phyloP scores from a whole-genome alignment of 108 stramenopile genomes.

The Stephanodiscus triporus region DNA sequence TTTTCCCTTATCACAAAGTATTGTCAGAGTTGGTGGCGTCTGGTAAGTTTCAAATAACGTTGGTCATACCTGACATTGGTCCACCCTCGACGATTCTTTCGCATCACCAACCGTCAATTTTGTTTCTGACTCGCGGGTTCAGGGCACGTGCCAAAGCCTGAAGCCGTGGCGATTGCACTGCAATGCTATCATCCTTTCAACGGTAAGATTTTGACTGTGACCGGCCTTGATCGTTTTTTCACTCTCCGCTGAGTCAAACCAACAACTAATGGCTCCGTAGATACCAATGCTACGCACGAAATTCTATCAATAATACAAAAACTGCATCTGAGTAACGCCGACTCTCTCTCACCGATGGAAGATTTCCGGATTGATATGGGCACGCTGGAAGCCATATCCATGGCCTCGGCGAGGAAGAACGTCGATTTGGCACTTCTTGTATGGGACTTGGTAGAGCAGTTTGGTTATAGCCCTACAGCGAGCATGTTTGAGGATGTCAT shows the following conservation, averaged over 20 bases:
- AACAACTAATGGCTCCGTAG: conserved; percentile 2
- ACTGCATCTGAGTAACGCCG: conserved; percentile 6
- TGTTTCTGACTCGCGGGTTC: not conserved
- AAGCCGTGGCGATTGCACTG: conserved; percentile 19
- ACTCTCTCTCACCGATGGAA: conserved; percentile 1
- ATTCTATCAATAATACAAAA: conserved; percentile 29
- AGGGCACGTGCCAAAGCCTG: conserved; percentile 41
- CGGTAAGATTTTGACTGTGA: conserved; percentile 6
- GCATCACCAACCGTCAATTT: not conserved
- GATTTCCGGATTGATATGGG: conserved; percentile 42
- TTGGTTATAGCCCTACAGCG: conserved; percentile 57
- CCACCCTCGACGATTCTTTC: not conserved
- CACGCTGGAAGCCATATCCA: conserved; percentile 65
- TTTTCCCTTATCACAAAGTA: conserved; percentile 33
- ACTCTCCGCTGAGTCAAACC: not conserved
- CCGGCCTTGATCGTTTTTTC: not conserved
- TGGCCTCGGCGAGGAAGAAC: conserved; percentile 47
- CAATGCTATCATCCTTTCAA: conserved; percentile 39
- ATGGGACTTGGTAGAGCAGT: conserved; percentile 70
- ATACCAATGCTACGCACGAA: conserved; percentile 16
- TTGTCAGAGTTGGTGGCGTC: conserved; percentile 33
- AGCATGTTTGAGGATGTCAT: conserved; percentile 73
- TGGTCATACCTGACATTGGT: not conserved
- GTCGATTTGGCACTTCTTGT: conserved; percentile 56
- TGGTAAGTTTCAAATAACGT: conserved; percentile 15